phyloP scores from a whole-genome alignment of 495 filamentous ascomycete genomes.

The Aspergillus conjunctus region DNA sequence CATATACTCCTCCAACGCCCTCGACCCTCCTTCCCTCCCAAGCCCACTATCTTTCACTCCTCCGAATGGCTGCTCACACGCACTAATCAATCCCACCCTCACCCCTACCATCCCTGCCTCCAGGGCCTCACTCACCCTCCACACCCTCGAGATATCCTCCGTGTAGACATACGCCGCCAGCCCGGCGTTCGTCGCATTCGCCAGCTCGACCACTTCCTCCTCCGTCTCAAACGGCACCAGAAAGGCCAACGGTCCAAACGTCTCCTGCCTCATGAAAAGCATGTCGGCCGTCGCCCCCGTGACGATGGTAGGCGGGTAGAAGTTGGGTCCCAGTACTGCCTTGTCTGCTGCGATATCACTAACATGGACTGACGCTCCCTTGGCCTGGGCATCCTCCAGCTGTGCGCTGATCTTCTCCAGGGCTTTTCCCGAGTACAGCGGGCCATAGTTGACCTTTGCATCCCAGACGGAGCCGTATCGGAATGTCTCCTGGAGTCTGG shows the following conservation, averaged over 20 bases:
- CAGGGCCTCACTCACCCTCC: constrained; percentile 30
- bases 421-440: constrained; percentile 15
- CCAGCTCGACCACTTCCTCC: constrained; percentile 29
- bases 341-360: constrained; percentile 10
- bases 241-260: constrained; percentile 32
- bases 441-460: constrained; percentile 3
- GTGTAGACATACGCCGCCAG: constrained; percentile 35
- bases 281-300: constrained; percentile 61
- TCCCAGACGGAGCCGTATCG: constrained; percentile 12
- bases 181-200: constrained; percentile 34
- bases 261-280: constrained; percentile 30
- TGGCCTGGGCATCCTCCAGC: constrained; percentile 22
- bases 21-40: constrained; percentile 36
- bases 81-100: constrained; percentile 31
- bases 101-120: constrained; percentile 39
- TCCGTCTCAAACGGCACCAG: constrained; percentile 34
- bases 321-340: constrained; percentile 29
- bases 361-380: constrained; percentile 21
- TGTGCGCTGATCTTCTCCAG: constrained; percentile 20
- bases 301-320: constrained; percentile 71
- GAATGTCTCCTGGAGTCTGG: constrained; percentile 11
- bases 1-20: constrained; percentile 11
- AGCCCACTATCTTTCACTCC: constrained; percentile 55
- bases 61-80: constrained; percentile 44
- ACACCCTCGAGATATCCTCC: constrained; percentile 28